Conservation (phyloP, 495 filamentous ascomycete genomes). For the Geoglossum glabrum region DNA sequence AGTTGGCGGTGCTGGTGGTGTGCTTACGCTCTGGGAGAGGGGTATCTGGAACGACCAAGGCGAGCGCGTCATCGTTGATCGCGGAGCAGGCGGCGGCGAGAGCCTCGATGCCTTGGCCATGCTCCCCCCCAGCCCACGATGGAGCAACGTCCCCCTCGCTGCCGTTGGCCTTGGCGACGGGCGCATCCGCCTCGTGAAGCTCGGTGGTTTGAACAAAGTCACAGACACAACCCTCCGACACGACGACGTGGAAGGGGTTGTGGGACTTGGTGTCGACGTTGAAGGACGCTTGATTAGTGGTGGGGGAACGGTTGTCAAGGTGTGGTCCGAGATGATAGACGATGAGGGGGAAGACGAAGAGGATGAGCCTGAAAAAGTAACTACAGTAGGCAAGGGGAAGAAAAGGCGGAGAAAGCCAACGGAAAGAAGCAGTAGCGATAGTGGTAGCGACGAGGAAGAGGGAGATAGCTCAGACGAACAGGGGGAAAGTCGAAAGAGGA, state of each 20-base stretch:
- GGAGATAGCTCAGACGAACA: conserved; percentile 20
- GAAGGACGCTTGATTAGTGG: conserved; percentile 71
- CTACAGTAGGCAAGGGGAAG: conserved; percentile 22
- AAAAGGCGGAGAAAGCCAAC: conserved; percentile 17
- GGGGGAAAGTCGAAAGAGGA: conserved; percentile 25
- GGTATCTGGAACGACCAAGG: conserved; percentile 90
- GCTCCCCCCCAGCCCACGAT: conserved; percentile 40
- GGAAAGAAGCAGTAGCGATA: conserved; percentile 25
- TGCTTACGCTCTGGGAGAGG: conserved; percentile 81
- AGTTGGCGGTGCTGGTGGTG: conserved; percentile 58
- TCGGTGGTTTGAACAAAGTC: conserved; percentile 36
- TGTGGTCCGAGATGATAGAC: conserved; percentile 45
- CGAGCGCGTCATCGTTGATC: conserved; percentile 57
- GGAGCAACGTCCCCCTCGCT: conserved; percentile 42
- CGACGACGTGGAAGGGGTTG: conserved; percentile 67
- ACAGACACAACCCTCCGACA: conserved; percentile 38
- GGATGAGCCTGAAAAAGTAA: conserved; percentile 13
- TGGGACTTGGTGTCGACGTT: conserved; percentile 61
- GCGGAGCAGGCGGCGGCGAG: conserved; percentile 33
- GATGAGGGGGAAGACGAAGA: conserved; percentile 17
- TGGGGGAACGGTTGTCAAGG: conserved; percentile 62
- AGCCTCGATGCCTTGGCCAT: conserved; percentile 50
- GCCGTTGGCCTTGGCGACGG: conserved; percentile 65
- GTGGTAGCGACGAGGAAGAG: conserved; percentile 19
- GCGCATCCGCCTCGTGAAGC: conserved; percentile 28